Evolutionary conservation across 2,329 filamentous ascomycete genomes (phyloP).

Genomic region (Colletotrichum chlorophyti): DNA sequence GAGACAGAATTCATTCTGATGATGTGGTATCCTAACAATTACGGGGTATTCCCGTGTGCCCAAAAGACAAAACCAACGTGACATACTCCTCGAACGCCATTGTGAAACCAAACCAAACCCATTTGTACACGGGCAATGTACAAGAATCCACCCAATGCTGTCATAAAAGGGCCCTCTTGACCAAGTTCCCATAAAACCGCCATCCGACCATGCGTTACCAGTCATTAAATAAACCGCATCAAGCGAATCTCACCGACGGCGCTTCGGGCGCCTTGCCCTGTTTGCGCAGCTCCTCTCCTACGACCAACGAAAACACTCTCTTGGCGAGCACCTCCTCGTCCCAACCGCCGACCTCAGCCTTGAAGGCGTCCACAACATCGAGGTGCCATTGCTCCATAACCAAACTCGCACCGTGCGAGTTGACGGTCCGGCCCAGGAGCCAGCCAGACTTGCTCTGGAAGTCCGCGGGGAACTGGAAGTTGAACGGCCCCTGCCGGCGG

Average conservation of each 20-base stretch:
- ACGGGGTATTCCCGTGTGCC: constrained; percentile 11
- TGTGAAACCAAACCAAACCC: constrained; percentile 1
- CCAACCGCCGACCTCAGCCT: constrained; percentile 54
- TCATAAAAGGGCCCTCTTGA: no score
- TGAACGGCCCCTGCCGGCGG: constrained; percentile 49
- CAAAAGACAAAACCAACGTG: background rate
- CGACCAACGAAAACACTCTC: constrained; percentile 59
- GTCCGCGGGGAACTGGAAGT: constrained; percentile 39
- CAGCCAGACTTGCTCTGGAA: constrained; percentile 38
- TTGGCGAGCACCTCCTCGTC: constrained; percentile 56
- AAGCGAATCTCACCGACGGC: constrained; percentile 16
- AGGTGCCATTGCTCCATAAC: constrained; percentile 62
- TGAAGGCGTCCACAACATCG: constrained; percentile 63
- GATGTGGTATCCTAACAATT: constrained; percentile 28
- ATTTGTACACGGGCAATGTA: background rate
- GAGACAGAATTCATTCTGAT: constrained; percentile 29
- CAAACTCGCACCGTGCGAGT: constrained; percentile 53
- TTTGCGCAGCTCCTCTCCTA: constrained; percentile 54
- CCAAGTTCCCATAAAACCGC: background rate
- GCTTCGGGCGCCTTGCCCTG: constrained; percentile 8
- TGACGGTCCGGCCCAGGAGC: constrained; percentile 56
- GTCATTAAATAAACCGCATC: no score
- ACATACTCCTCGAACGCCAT: constrained; percentile 9
- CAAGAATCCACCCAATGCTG: background rate
- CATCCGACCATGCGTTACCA: background rate